Percentiles rank a stretch among this genome's conserved stretches.
Evolutionary conservation across 1,139 yeast species (phyloP).

Genomic region (Candida sp.): DNA sequence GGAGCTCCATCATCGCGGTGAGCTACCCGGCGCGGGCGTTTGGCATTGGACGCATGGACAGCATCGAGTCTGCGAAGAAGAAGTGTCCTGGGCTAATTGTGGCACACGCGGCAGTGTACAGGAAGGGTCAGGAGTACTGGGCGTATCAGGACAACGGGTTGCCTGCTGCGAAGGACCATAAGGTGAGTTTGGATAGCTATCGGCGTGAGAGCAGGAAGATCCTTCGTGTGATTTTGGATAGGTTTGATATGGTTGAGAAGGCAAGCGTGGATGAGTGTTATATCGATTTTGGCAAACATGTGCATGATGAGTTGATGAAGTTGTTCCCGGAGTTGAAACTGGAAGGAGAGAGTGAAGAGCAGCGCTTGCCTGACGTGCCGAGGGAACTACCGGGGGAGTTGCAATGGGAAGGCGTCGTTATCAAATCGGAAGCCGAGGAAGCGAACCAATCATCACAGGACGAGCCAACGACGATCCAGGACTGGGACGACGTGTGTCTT

Average conservation of each 20-base stretch:
- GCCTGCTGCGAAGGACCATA: constrained; percentile 59
- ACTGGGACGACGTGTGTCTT: constrained; percentile 87
- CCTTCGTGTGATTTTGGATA: constrained; percentile 56
- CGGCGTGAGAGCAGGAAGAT: constrained; percentile 87
- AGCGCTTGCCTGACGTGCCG: constrained; percentile 57
- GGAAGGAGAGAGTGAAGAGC: constrained; percentile 21
- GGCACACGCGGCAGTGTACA: constrained; percentile 95
- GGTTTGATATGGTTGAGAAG: constrained; percentile 78
- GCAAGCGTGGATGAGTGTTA: constrained; percentile 97
- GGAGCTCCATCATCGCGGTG: constrained; percentile 90
- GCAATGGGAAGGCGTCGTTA: constrained; percentile 33
- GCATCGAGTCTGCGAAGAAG: constrained; percentile 63
- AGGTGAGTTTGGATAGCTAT: constrained; percentile 91
- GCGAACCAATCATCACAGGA: constrained; percentile 14
- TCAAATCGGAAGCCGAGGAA: constrained; percentile 18
- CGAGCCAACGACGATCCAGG: constrained; percentile 28
- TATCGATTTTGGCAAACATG: constrained; percentile 69
- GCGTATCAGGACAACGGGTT: constrained; percentile 47
- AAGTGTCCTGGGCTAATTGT: constrained; percentile 79
- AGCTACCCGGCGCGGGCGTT: constrained; percentile 85
- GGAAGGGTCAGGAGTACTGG: constrained; percentile 88
- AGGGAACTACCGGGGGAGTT: constrained; percentile 32
- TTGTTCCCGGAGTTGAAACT: constrained; percentile 29
- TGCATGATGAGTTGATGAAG: constrained; percentile 25
- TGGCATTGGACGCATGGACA: constrained; percentile 84